A percentile compares a stretch with the other conserved stretches of the same genome.
Evolutionary conservation across 192 early-diverging fungal species (phyloP).

Genomic region (Coemansia aciculifera): DNA sequence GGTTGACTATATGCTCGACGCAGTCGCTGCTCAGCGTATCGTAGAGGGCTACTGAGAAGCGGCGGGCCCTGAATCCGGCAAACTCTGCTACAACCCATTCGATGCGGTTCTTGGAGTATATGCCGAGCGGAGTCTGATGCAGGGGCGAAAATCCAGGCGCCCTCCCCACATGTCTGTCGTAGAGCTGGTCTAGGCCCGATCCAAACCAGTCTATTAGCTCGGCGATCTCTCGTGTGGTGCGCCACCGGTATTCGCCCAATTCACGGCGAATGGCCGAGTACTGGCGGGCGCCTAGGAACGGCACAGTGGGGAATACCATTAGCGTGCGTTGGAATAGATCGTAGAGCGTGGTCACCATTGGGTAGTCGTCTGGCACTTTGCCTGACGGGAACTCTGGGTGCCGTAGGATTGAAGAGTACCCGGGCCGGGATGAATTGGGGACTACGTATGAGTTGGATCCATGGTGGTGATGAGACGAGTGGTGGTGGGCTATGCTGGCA

Average conservation of each 20-base stretch:
- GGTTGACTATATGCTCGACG: conserved; percentile 78
- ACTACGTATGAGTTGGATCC: conserved; percentile 23
- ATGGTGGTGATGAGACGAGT: conserved; percentile 6
- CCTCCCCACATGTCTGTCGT: conserved; percentile 43
- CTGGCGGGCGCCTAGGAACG: conserved; percentile 66
- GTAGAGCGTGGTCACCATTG: conserved; percentile 29
- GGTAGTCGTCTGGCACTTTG: conserved; percentile 20
- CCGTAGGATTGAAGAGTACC: conserved; percentile 39
- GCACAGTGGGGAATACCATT: conserved; percentile 56
- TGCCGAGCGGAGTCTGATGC: conserved; percentile 56
- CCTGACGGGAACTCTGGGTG: conserved; percentile 22
- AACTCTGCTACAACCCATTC: conserved; percentile 73
- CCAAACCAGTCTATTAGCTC: conserved; percentile 64
- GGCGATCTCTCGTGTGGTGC: conserved; percentile 63
- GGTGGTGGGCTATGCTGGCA: conserved; percentile 19
- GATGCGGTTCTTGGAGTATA: conserved; percentile 72
- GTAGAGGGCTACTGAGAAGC: conserved; percentile 75
- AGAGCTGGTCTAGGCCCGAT: conserved; percentile 64
- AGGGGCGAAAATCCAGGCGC: conserved; percentile 14
- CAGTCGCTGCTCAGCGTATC: conserved; percentile 83
- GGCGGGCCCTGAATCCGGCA: conserved; percentile 59
- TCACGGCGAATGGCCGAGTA: conserved; percentile 53
- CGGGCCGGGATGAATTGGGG: conserved; percentile 26
- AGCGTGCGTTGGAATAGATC: conserved; percentile 47
- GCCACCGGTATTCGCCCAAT: conserved; percentile 64